Evolutionary conservation across 768 basidiomycete genomes (phyloP).

Genomic region (Mycena haematopus): DNA sequence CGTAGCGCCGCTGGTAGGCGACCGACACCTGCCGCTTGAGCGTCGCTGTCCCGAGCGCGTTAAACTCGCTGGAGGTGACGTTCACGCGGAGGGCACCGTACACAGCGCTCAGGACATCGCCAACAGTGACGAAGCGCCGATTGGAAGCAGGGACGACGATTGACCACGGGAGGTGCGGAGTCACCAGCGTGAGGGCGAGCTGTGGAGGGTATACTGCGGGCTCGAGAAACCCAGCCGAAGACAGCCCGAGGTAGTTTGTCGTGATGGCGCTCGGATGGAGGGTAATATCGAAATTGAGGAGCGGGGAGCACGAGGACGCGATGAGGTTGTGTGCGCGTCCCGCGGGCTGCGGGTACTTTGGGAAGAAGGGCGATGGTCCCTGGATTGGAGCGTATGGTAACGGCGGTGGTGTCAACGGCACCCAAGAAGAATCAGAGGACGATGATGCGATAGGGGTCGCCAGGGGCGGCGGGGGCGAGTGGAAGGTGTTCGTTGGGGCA

Average conservation of each 20-base stretch:
- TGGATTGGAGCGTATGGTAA: neutral
- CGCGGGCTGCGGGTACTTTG: neutral
- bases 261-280: slow-evolving; percentile 9
- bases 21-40: slow-evolving; percentile 2
- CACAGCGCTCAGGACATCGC: slow-evolving; percentile 3
- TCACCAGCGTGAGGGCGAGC: slow-evolving; percentile 5
- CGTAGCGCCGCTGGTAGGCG: slow-evolving; percentile 8
- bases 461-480: slow-evolving; percentile 15
- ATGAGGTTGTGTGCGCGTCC: slow-evolving; percentile 13
- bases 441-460: neutral
- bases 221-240: slow-evolving; percentile 2
- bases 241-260: neutral
- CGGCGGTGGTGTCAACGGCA: slow-evolving; percentile 1
- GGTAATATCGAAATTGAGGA: slow-evolving; percentile 14
- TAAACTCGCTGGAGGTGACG: slow-evolving; percentile 7
- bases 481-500: slow-evolving; percentile 10
- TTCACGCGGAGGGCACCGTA: slow-evolving; percentile 11
- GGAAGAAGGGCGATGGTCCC: slow-evolving; percentile 11
- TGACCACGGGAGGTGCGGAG: slow-evolving; percentile 16
- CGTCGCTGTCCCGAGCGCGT: slow-evolving; percentile 8
- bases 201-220: slow-evolving; percentile 16
- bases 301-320: neutral
- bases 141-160: slow-evolving; percentile 9
- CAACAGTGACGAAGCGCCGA: slow-evolving; percentile 10
- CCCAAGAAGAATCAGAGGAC: slow-evolving; percentile 1